Percentiles rank a stretch among this genome's conserved stretches.
These are phyloP conservation scores for Fusarium penzigii DNA, from an alignment of 2,329 filamentous ascomycete genomes.

Conservation along the genomic window DNA sequence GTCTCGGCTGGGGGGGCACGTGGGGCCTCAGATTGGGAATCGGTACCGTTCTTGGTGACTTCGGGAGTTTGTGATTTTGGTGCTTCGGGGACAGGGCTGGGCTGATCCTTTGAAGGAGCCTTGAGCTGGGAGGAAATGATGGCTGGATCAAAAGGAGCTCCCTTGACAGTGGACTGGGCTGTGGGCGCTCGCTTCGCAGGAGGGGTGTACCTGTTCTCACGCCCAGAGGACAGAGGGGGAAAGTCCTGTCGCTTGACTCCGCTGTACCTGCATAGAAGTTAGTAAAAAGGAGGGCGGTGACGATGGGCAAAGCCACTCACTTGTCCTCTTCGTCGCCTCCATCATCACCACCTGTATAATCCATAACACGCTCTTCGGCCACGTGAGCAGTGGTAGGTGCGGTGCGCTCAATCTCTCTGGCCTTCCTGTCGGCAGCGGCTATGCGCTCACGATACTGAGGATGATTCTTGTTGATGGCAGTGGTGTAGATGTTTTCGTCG, in stretches of 20 bases:
- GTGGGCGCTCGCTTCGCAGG: constrained; percentile 83
- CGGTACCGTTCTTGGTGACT: constrained; percentile 32
- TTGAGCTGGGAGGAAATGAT: constrained; percentile 86
- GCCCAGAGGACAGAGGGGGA: constrained; percentile 57
- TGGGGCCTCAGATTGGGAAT: constrained; percentile 28
- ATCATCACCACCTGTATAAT: constrained; percentile 61
- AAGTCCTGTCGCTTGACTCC: constrained; percentile 81
- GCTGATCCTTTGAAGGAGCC: constrained; percentile 42
- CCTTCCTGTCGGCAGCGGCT: constrained; percentile 79
- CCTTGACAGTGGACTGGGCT: constrained; percentile 70
- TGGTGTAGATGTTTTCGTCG: constrained; percentile 94
- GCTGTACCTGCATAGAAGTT: constrained; percentile 67
- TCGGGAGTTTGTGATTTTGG: constrained; percentile 27
- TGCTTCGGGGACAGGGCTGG: constrained; percentile 27
- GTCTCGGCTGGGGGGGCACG: constrained; percentile 29
- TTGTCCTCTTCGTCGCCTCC: constrained; percentile 88
- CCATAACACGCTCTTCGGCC: constrained; percentile 82
- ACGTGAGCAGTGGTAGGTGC: constrained; percentile 76
- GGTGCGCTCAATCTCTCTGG: constrained; percentile 84
- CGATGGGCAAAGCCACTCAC: constrained; percentile 45
- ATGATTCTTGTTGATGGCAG: constrained; percentile 79
- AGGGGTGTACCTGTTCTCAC: constrained; percentile 79
- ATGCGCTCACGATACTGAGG: constrained; percentile 78
- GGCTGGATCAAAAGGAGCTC: constrained; percentile 80
- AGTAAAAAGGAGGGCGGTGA: constrained; percentile 9